These are phyloP conservation scores for Rhodocollybia butyracea DNA, from an alignment of 768 basidiomycete genomes.

Conservation along the genomic window DNA sequence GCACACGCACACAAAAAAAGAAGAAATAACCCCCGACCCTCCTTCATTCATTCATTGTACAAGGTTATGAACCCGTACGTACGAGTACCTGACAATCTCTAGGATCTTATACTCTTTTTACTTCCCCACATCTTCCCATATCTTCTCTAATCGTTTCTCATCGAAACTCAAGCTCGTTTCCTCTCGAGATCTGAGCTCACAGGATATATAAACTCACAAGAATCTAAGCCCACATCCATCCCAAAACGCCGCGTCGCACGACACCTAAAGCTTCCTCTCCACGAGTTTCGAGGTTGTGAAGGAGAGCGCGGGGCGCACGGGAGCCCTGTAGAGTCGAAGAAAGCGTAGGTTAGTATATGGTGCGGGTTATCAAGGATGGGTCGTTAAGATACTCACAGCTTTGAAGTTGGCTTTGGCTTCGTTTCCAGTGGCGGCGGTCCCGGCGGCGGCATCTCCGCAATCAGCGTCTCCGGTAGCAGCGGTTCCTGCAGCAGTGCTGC, in stretches of 20 bases:
- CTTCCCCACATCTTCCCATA: too few species aligned
- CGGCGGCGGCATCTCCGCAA: conserved; percentile 12
- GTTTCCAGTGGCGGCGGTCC: background rate
- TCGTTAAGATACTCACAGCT: too few species aligned
- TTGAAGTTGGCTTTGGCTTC: background rate
- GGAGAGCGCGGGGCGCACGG: conserved; percentile 35
- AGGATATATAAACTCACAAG: background rate
- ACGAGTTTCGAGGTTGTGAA: conserved; percentile 24
- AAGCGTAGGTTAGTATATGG: too few species aligned
- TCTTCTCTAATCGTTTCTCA: too few species aligned
- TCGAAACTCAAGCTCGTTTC: too few species aligned
- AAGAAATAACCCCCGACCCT: conserved; percentile 1
- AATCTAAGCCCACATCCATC: conserved; percentile 5
- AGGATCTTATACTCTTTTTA: background rate
- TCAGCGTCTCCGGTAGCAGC: background rate
- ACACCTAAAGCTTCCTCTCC: conserved; percentile 11
- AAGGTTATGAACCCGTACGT: too few species aligned
- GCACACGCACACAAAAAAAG: too few species aligned
- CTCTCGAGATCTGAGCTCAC: too few species aligned
- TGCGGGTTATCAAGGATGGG: too few species aligned
- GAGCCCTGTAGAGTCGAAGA: conserved; percentile 33
- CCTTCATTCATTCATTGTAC: conserved; percentile 6
- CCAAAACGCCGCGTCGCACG: conserved; percentile 3
- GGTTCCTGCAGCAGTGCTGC: conserved; percentile 8
- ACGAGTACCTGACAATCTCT: conserved; percentile 1